Conservation (phyloP, 2,329 filamentous ascomycete genomes). For the Phaeomoniella chlamydospora region DNA sequence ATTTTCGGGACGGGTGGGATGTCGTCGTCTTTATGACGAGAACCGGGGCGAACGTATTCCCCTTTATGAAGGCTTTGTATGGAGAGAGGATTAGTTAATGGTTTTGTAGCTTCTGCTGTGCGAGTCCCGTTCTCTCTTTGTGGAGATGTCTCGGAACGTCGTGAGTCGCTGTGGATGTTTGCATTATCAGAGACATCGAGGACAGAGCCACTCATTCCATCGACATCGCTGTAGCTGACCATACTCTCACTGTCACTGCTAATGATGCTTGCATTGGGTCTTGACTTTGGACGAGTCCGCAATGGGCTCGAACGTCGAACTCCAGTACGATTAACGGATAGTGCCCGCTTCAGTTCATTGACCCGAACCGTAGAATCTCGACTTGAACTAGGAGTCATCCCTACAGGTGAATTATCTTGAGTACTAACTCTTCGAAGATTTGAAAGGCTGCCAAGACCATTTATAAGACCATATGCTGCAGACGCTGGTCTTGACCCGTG, state of each 20-base stretch:
- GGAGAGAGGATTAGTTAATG: background rate
- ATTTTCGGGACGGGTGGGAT: conserved; percentile 32
- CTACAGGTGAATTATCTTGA: conserved; percentile 19
- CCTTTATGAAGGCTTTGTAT: background rate
- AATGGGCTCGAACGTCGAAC: conserved; percentile 25
- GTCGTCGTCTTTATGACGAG: conserved; percentile 10
- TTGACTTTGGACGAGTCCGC: conserved; percentile 18
- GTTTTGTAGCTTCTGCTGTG: background rate
- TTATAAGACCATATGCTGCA: conserved; percentile 7
- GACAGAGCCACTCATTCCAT: conserved; percentile 9
- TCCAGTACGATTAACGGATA: conserved; percentile 23
- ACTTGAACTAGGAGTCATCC: conserved; percentile 19
- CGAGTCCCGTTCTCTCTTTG: conserved; percentile 4
- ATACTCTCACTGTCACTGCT: conserved; percentile 29
- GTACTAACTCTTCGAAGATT: conserved; percentile 20
- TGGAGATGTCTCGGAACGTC: conserved; percentile 14
- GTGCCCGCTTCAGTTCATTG: conserved; percentile 32
- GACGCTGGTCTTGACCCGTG: conserved; percentile 6
- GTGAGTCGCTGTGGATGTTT: conserved; percentile 11
- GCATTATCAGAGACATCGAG: conserved; percentile 16
- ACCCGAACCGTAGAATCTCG: conserved; percentile 30
- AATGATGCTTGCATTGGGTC: conserved; percentile 12
- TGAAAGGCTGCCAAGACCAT: conserved; percentile 14
- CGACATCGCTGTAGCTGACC: conserved; percentile 18
- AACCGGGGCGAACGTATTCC: background rate